These are phyloP conservation scores for Gentiana dahurica DNA, from an alignment of 257 asterid species.

Conservation along the genomic window DNA sequence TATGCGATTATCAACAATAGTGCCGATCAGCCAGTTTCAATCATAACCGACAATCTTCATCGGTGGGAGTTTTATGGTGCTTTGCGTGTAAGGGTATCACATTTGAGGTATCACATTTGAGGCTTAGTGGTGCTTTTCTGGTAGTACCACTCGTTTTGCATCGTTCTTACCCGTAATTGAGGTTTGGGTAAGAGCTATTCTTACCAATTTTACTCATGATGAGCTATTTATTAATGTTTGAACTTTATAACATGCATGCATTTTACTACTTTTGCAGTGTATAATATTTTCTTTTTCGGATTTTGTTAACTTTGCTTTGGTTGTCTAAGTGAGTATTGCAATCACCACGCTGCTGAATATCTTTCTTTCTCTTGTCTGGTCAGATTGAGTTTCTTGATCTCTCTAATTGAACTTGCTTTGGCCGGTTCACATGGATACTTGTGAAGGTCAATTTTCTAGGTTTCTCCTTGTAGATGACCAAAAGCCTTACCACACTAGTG, in stretches of 20 bases:
- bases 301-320: not conserved
- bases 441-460: slow-evolving; percentile 57
- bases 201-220: not conserved
- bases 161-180: too few relatives aligned
- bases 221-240: not conserved
- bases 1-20: too few relatives aligned
- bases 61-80: too few relatives aligned
- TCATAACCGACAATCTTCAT: too few relatives aligned
- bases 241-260: not conserved
- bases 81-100: too few relatives aligned
- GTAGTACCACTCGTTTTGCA: too few relatives aligned
- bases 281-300: not conserved
- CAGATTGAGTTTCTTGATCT: not conserved
- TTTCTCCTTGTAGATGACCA: slow-evolving; percentile 49
- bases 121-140: too few relatives aligned
- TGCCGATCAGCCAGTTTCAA: too few relatives aligned
- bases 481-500: slow-evolving; percentile 74
- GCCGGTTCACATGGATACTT: not conserved
- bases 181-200: too few relatives aligned
- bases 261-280: not conserved
- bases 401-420: slow-evolving; percentile 6
- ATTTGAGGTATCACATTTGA: too few relatives aligned
- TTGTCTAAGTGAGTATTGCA: not conserved
- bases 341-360: not conserved
- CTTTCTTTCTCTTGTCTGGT: slow-evolving; percentile 1